Percentiles rank a stretch among this genome's conserved stretches.
phyloP scores from a whole-genome alignment of 129 eudicot genomes.

The Cynara cardunculus region DNA sequence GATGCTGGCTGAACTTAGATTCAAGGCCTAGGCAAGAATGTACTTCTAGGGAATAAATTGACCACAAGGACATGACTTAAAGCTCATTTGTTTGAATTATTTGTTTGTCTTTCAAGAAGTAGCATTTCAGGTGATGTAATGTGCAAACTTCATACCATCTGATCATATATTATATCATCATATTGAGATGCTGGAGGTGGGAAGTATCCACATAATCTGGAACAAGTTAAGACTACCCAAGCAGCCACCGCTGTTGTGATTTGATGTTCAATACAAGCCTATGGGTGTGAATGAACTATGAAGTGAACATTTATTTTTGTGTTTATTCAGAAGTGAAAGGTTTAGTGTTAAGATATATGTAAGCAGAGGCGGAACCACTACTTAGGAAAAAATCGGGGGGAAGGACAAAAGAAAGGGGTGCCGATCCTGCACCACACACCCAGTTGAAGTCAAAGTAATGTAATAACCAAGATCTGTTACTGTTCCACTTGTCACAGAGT shows the following conservation, averaged over 20 bases:
- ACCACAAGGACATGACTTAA: neutral
- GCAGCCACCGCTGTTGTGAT: neutral
- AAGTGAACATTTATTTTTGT: neutral
- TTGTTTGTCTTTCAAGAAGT: neutral
- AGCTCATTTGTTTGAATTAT: neutral
- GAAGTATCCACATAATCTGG: neutral
- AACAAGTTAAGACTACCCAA: neutral
- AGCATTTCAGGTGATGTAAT: constrained; percentile 5
- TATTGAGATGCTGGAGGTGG: neutral
- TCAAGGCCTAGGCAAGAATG: neutral
- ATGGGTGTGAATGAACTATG: neutral
- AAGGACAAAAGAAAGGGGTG: too few relatives aligned
- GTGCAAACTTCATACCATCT: neutral
- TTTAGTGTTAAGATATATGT: neutral
- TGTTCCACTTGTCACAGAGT: too few relatives aligned
- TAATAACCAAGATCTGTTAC: too few relatives aligned
- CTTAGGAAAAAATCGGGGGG: too few relatives aligned
- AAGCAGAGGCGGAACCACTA: too few relatives aligned
- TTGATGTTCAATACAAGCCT: neutral
- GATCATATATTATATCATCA: neutral
- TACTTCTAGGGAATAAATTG: neutral
- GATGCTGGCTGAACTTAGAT: neutral
- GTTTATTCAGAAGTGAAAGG: neutral
- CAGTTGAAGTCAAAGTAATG: too few relatives aligned
- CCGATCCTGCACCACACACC: too few relatives aligned